Evolutionary conservation across 2,329 filamentous ascomycete genomes (phyloP).

Genomic region (Microcyclospora tardicrescens): DNA sequence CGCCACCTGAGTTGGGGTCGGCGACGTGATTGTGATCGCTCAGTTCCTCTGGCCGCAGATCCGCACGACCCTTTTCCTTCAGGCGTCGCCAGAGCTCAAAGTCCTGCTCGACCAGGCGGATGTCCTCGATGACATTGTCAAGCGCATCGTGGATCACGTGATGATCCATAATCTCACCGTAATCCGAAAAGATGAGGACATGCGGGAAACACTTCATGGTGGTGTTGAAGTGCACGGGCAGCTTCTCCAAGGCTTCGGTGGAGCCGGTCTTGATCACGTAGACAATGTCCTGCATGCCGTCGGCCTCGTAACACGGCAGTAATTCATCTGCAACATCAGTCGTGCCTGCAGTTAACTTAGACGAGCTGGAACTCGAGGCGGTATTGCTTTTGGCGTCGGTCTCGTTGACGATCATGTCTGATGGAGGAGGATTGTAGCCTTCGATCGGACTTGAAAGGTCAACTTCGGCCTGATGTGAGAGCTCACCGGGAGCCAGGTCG

Average conservation of each 20-base stretch:
- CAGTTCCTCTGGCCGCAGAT: slow-evolving; percentile 10
- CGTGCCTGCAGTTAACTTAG: too few species aligned
- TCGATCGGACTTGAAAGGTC: too few species aligned
- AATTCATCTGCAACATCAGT: too few species aligned
- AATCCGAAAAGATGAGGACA: slow-evolving; percentile 36
- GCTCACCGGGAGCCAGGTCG: too few species aligned
- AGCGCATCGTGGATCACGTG: slow-evolving; percentile 16
- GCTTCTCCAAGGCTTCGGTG: slow-evolving; percentile 39
- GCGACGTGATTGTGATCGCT: slow-evolving; percentile 7
- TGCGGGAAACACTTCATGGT: slow-evolving; percentile 38
- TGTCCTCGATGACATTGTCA: slow-evolving; percentile 15
- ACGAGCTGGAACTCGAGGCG: too few species aligned
- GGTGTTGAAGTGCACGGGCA: slow-evolving; percentile 39
- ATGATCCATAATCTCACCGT: slow-evolving; percentile 28
- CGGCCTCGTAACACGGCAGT: not conserved
- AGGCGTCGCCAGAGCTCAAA: slow-evolving; percentile 15
- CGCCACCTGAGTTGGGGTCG: not conserved
- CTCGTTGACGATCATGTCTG: too few species aligned
- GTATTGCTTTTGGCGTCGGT: too few species aligned
- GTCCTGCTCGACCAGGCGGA: slow-evolving; percentile 7
- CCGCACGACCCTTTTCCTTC: slow-evolving; percentile 5
- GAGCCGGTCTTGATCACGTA: slow-evolving; percentile 44
- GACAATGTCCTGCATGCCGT: slow-evolving; percentile 30
- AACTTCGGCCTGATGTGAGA: too few species aligned
- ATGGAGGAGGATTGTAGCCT: too few species aligned